phyloP scores from a whole-genome alignment of 345 rosid genomes.

The Gossypium bickii region DNA sequence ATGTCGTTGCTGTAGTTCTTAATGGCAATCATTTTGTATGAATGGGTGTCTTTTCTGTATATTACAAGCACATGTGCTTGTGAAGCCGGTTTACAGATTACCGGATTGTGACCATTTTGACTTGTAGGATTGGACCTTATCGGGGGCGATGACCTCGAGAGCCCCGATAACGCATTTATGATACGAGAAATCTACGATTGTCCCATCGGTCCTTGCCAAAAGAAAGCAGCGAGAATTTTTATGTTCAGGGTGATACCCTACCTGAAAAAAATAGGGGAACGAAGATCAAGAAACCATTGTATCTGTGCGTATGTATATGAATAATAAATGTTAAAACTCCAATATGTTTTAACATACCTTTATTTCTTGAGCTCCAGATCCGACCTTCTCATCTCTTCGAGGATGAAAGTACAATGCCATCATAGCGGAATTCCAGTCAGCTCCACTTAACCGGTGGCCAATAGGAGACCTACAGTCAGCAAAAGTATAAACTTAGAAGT shows the following conservation, averaged over 20 bases:
- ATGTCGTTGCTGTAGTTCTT: background rate
- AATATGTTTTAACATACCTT: conserved; percentile 35
- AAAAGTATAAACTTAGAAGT: conserved; percentile 10
- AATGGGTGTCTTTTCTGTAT: conserved; percentile 5
- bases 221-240: conserved; percentile 63
- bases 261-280: conserved; percentile 33
- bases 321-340: no score
- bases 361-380: conserved; percentile 54
- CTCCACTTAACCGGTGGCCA: conserved; percentile 45
- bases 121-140: conserved; percentile 38
- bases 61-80: background rate
- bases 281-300: background rate
- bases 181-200: conserved; percentile 78
- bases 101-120: conserved; percentile 29
- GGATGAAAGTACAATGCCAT: conserved; percentile 75
- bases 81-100: background rate
- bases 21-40: background rate
- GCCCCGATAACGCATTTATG: conserved; percentile 73
- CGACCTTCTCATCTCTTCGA: conserved; percentile 62
- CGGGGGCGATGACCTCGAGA: conserved; percentile 65
- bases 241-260: conserved; percentile 49
- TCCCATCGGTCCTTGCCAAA: conserved; percentile 61
- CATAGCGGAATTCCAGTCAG: conserved; percentile 41
- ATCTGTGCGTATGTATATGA: no score
- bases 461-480: conserved; percentile 49